phyloP scores from a whole-genome alignment of 495 filamentous ascomycete species.

The Lasiosphaeria hispida region DNA sequence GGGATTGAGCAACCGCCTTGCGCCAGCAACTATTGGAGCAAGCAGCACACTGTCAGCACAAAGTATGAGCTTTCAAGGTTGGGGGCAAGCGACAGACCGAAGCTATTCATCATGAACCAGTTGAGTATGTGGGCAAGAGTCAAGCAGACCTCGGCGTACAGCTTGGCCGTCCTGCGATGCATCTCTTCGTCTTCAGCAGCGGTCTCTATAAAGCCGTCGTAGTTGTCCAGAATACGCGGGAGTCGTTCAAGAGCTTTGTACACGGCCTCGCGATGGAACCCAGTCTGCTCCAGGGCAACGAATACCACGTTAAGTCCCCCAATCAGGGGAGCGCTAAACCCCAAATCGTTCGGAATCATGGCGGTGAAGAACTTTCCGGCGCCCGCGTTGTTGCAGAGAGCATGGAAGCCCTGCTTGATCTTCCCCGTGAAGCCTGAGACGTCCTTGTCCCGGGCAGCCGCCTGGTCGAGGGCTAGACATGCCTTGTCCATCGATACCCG shows the following conservation, averaged over 20 bases:
- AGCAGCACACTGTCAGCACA: neutral
- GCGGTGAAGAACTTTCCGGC: neutral
- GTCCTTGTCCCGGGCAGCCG: neutral
- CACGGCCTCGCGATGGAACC: conserved; percentile 11
- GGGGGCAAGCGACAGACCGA: conserved; percentile 4
- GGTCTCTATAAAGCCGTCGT: conserved; percentile 6
- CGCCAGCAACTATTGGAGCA: neutral
- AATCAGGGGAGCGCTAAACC: conserved; percentile 14
- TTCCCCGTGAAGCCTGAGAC: conserved; percentile 3
- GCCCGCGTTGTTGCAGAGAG: conserved; percentile 10
- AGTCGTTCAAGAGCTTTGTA: conserved; percentile 21
- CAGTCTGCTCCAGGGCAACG: conserved; percentile 10
- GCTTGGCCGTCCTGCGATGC: conserved; percentile 15
- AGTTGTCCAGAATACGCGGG: conserved; percentile 16
- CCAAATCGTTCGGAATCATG: conserved; percentile 16
- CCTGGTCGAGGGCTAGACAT: conserved; percentile 9
- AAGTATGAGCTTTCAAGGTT: neutral
- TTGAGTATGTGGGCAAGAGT: conserved; percentile 16
- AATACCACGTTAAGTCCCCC: conserved; percentile 22
- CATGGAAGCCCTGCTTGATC: neutral
- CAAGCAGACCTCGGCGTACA: conserved; percentile 17
- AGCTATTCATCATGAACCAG: conserved; percentile 21
- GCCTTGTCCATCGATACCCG: neutral
- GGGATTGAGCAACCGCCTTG: conserved; percentile 6
- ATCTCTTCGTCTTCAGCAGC: conserved; percentile 16